phyloP scores from a whole-genome alignment of 805 yeast genomes.

The Lachancea mirantina region DNA sequence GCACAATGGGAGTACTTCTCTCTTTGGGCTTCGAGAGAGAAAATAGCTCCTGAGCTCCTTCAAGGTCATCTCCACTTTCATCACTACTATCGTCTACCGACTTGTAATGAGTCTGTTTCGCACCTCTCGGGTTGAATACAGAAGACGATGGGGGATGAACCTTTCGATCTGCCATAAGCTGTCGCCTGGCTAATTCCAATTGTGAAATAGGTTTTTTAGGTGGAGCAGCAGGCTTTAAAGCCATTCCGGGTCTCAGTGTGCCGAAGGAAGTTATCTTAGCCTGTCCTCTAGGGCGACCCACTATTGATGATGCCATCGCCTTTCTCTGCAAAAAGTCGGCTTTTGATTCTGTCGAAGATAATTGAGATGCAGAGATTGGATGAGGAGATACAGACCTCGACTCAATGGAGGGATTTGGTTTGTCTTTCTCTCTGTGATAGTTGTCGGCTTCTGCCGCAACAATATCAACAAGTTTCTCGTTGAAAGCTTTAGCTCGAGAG shows the following conservation, averaged over 20 bases:
- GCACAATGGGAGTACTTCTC: constrained; percentile 31
- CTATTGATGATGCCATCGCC: constrained; percentile 24
- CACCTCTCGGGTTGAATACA: constrained; percentile 39
- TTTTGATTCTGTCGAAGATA: constrained; percentile 16
- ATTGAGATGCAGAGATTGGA: constrained; percentile 6
- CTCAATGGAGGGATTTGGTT: constrained; percentile 10
- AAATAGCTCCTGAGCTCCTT: constrained; percentile 31
- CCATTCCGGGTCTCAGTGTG: constrained; percentile 26
- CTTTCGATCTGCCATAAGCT: constrained; percentile 24
- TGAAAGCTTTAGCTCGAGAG: constrained; percentile 50
- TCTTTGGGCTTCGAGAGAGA: constrained; percentile 28
- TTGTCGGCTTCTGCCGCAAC: constrained; percentile 39
- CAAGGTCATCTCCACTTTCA: constrained; percentile 36
- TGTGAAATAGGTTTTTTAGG: constrained; percentile 30
- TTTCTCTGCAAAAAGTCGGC: constrained; percentile 30
- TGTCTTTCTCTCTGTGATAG: constrained; percentile 29
- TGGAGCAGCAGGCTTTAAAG: constrained; percentile 18
- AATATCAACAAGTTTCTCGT: constrained; percentile 47
- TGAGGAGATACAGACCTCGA: constrained; percentile 9
- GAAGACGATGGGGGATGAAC: constrained; percentile 44
- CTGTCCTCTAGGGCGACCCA: constrained; percentile 29
- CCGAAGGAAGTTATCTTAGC: constrained; percentile 35
- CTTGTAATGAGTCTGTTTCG: constrained; percentile 13
- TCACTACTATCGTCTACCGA: constrained; percentile 33
- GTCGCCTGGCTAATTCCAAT: constrained; percentile 35